Evolutionary conservation across 1,284 basidiomycete species (phyloP), one percentile per base, ranked within the genome.

Genomic region (Austroboletus novae-zelandiae): DNA sequence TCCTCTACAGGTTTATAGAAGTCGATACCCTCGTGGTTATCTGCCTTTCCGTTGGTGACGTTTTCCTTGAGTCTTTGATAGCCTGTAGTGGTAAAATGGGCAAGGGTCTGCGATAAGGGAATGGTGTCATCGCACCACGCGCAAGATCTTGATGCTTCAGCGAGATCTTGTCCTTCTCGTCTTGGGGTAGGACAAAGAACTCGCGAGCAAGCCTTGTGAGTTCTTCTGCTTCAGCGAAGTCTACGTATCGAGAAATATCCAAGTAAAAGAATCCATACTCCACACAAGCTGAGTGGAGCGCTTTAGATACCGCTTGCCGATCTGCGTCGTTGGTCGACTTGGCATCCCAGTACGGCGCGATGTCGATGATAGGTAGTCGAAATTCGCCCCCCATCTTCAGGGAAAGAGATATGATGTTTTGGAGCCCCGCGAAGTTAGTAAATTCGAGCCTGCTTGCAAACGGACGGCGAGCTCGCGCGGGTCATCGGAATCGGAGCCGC

Each of bases 241-340:
- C 71, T 17, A 83, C 67, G 57, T 76, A 87, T 2, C 75, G 69
- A 9, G 79, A 78, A 39, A 92, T 75, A 50, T 88, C 79, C 44
- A 94, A 74, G 66, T 94, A 95, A 71, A 94, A 92, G 76, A 94
- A 94, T 0, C 91, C 92, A 51, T 83, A 89, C 50, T 88, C 74
- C 17, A 85, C 62, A 62, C 89, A 93, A 13, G 90, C 91, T 1
- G 71, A 63, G 62, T 94, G 90, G 10, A 94, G 69, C 0, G 80
- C 78, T 17, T 74, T 71, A 5, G 87, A 80, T 0, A 79, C 76
- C 2, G 75, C 71, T 27, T 59, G 43, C 17, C 65, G 65, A 54
- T 54, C 57, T 10, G 43, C n/a, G 13, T 31, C 18, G 45, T 35
- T 51, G 15, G 42, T 18, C 1, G 41, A 43, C 37, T 65, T 57